Evolutionary conservation across 1,284 basidiomycete species (phyloP).

Genomic region (Stygiomarasmius scandens): DNA sequence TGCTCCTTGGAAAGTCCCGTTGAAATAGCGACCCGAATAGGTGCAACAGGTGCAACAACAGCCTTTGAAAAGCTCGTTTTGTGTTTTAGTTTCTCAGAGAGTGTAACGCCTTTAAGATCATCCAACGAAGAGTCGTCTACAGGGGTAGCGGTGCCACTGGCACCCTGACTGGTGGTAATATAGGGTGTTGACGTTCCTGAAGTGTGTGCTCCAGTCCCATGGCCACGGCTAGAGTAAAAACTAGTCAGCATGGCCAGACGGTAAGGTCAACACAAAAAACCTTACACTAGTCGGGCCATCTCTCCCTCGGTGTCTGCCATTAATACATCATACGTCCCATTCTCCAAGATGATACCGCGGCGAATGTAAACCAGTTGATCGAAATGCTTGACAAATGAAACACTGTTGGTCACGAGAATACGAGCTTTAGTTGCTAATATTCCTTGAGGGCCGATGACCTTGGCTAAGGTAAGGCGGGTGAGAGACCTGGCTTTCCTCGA

Average conservation of each 20-base stretch:
- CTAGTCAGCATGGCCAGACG: not conserved
- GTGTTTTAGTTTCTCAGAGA: constrained; percentile 51
- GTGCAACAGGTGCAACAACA: constrained; percentile 39
- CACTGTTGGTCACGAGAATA: constrained; percentile 88
- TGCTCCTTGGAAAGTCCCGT: constrained; percentile 73
- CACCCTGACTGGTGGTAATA: constrained; percentile 18
- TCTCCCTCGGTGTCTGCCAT: constrained; percentile 70
- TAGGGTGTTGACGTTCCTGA: constrained; percentile 64
- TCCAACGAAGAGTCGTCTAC: constrained; percentile 29
- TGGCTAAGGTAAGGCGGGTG: constrained; percentile 50
- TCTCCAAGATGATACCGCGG: constrained; percentile 84
- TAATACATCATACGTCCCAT: constrained; percentile 68
- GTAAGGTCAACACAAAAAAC: constrained; percentile 8
- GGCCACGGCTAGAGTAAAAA: constrained; percentile 37
- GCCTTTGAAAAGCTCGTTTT: constrained; percentile 55
- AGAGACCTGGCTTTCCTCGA: not conserved
- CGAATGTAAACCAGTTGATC: constrained; percentile 84
- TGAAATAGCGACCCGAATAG: constrained; percentile 39
- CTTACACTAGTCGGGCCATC: constrained; percentile 82
- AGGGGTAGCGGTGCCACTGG: constrained; percentile 48
- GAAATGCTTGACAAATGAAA: constrained; percentile 82
- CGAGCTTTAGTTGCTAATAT: constrained; percentile 85
- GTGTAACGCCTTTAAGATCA: constrained; percentile 12
- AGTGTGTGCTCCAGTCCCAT: constrained; percentile 43
- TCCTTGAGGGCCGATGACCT: constrained; percentile 89